Evolutionary conservation across 208 protist genomes (phyloP), one percentile per base, ranked within the genome.

Genomic region (Trypanosoma cruzi): DNA sequence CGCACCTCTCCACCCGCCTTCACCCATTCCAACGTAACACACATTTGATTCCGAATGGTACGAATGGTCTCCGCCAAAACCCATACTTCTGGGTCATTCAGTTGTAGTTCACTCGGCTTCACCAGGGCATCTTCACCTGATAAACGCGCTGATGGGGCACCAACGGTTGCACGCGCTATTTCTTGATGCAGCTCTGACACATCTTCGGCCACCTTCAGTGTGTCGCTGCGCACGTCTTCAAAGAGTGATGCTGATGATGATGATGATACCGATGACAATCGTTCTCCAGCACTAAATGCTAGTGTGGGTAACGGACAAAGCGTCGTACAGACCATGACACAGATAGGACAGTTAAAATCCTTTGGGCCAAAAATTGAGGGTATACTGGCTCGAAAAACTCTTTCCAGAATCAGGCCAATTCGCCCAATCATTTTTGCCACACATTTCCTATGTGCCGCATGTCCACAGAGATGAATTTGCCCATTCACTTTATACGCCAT

Each of bases 341-440:
- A 92, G 29, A 92, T 64, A 0, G 89, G 85, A 65, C 89, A 95
- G 59, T 70, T 75, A 53, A 92, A 84, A 58, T 91, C 85, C 29
- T 67, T 75, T 5, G 77, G 77, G 18, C 67, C 68, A 16, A 88
- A 72, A 72, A 18, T 55, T 0, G 49, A 48, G n/a, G 20, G 20
- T 4, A 44, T 10, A 29, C 6, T 62, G 24, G 1, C 18, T 24
- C 42, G 16, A 18, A 22, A 18, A 2, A 2, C 63, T 31, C 70
- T 62, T 52, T 52, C 63, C 82, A 72, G 86, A 42, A 81, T 64
- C 48, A 64, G 32, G 24, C 82, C 64, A 20, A 90, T 66, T n/a
- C 74, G 75, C 20, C 74, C 63, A 59, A 85, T 87, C 11, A 71
- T 49, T 52, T 84, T 86, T 60, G 83, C 73, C 18, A 85, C 79